Percentiles rank a stretch among this genome's conserved stretches.
phyloP scores from a whole-genome alignment of 2,329 filamentous ascomycete genomes.

The Penicillium sp. region DNA sequence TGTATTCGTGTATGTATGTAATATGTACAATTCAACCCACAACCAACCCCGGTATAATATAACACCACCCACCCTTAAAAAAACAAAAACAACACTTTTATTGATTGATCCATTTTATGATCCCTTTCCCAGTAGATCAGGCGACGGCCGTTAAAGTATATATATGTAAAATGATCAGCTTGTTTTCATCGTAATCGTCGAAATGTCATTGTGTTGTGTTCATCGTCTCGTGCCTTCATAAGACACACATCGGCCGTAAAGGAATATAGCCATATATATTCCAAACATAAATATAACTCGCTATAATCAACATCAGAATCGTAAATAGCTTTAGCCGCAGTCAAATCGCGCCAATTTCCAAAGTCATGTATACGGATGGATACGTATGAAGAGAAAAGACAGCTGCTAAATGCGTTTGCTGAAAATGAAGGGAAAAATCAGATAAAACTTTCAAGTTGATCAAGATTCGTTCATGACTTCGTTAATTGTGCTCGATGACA shows the following conservation, averaged over 20 bases:
- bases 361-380: neutral
- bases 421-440: neutral
- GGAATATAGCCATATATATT: neutral
- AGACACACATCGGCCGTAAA: neutral
- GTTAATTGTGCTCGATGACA: conserved; percentile 19
- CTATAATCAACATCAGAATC: neutral
- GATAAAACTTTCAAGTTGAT: neutral
- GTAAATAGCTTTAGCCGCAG: neutral
- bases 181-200: neutral
- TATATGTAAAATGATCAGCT: neutral
- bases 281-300: neutral
- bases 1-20: neutral
- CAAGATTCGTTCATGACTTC: conserved; percentile 20
- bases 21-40: neutral
- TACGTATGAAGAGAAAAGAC: neutral
- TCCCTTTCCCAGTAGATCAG: neutral
- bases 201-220: neutral
- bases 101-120: neutral
- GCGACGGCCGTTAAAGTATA: neutral
- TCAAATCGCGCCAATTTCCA: neutral
- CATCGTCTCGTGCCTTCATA: neutral
- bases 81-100: neutral
- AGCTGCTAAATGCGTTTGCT: neutral
- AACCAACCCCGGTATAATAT: neutral
- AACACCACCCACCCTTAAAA: neutral